A percentile compares a stretch with the other conserved stretches of the same genome.
Conservation (phyloP, 2,329 filamentous ascomycete genomes). For the Colletotrichum cereale region DNA sequence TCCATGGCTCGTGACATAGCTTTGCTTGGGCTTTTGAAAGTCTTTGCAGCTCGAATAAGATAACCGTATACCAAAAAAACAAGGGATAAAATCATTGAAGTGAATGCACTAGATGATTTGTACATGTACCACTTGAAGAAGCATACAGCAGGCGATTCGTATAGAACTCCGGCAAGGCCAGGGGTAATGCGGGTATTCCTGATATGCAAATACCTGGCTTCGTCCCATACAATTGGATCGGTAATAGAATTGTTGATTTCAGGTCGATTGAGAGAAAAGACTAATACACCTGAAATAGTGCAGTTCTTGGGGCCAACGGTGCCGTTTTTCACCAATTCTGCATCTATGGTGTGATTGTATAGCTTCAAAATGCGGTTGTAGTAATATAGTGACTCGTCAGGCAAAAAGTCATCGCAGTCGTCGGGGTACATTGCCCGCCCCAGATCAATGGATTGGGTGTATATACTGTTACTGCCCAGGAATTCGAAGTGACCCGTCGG, state of each 20-base stretch:
- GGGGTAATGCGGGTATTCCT: rapidly evolving
- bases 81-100: constrained; percentile 10
- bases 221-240: too few relatives aligned
- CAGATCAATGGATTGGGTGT: not conserved
- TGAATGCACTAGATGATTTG: not conserved
- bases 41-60: not conserved
- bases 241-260: too few relatives aligned
- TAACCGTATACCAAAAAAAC: not conserved
- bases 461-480: not conserved
- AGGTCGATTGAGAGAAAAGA: not conserved
- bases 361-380: too few relatives aligned
- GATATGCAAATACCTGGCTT: too few relatives aligned
- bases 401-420: constrained; percentile 1
- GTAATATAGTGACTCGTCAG: not conserved
- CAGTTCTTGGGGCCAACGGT: not conserved
- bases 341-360: not conserved
- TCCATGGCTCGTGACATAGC: not conserved
- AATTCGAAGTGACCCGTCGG: constrained; percentile 13
- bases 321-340: not conserved
- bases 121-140: not conserved
- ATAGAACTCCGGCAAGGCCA: not conserved
- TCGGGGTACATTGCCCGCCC: not conserved
- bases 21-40: not conserved
- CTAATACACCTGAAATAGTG: not conserved
- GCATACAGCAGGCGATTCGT: constrained; percentile 5